phyloP scores from a whole-genome alignment of 2,329 filamentous ascomycete species.

The Aphanocladium album region DNA sequence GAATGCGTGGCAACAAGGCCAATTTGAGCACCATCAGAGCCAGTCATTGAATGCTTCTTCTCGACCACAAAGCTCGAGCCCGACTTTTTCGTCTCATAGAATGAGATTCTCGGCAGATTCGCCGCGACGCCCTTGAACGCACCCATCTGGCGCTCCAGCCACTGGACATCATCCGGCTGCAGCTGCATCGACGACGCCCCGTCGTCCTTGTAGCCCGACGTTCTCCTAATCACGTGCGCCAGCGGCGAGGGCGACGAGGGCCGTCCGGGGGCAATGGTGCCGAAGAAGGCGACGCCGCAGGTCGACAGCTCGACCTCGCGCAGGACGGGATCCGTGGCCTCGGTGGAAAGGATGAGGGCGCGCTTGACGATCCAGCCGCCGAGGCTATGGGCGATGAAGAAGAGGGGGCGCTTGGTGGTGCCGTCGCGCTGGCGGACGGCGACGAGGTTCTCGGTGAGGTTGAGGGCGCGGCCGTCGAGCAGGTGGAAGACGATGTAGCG shows the following conservation, averaged over 20 bases:
- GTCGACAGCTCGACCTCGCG: constrained; percentile 22
- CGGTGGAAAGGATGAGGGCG: constrained; percentile 24
- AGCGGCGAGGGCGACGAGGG: constrained; percentile 22
- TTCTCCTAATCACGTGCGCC: constrained; percentile 22
- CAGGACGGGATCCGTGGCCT: constrained; percentile 19
- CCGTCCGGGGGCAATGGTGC: constrained; percentile 20
- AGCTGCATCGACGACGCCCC: constrained; percentile 10
- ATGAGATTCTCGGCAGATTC: constrained; percentile 21
- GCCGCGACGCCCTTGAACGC: constrained; percentile 23
- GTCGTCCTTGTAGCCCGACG: constrained; percentile 16
- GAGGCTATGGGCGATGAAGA: constrained; percentile 24
- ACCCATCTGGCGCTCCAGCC: constrained; percentile 24
- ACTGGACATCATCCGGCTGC: constrained; percentile 18
- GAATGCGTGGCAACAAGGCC: constrained; percentile 20
- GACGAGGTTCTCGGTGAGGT: constrained; percentile 20
- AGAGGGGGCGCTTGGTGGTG: constrained; percentile 20
- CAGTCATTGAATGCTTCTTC: constrained; percentile 20
- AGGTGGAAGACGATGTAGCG: constrained; percentile 21
- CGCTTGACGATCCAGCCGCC: constrained; percentile 26
- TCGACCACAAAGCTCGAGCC: constrained; percentile 22
- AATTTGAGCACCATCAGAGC: constrained; percentile 22
- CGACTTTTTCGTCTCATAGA: constrained; percentile 23
- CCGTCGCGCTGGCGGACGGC: constrained; percentile 17
- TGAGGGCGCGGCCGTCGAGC: constrained; percentile 21
- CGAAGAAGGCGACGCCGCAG: constrained; percentile 24